Percentiles rank a stretch among this genome's conserved stretches.
Evolutionary conservation across 1,284 basidiomycete genomes (phyloP).

Genomic region (Microbotryomycetes sp.): DNA sequence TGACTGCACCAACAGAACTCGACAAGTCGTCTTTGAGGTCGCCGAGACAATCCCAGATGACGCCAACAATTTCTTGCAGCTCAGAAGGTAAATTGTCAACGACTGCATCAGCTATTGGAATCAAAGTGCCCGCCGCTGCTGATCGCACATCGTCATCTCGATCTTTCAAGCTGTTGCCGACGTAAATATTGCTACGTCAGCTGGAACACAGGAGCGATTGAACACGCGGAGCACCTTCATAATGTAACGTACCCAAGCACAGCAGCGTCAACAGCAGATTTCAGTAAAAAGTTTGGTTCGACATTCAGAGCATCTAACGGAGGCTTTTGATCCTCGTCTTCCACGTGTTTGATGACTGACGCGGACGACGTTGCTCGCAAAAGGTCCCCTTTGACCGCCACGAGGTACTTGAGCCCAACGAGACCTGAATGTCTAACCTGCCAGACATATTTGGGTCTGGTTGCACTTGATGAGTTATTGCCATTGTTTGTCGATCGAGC

Average conservation of each 20-base stretch:
- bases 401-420: constrained; percentile 94
- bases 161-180: constrained; percentile 64
- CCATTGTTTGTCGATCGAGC: constrained; percentile 17
- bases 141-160: constrained; percentile 94
- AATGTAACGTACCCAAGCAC: constrained; percentile 63
- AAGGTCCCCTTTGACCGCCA: constrained; percentile 81
- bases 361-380: constrained; percentile 48
- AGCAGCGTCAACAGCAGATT: constrained; percentile 77
- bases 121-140: constrained; percentile 84
- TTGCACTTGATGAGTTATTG: constrained; percentile 45
- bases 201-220: too few relatives aligned
- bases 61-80: constrained; percentile 62
- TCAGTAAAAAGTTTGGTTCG: constrained; percentile 47
- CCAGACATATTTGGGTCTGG: constrained; percentile 67
- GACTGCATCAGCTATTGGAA: constrained; percentile 75
- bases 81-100: constrained; percentile 61
- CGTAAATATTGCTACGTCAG: not conserved
- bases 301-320: not conserved
- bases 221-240: not conserved
- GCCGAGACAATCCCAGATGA: constrained; percentile 83
- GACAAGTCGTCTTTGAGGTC: constrained; percentile 96
- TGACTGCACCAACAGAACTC: constrained; percentile 92
- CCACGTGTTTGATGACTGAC: constrained; percentile 33
- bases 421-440: constrained; percentile 95
- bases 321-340: constrained; percentile 33